Evolutionary conservation across 2,329 filamentous ascomycete species (phyloP).

Genomic region (Hymenoscyphus fructigenus): DNA sequence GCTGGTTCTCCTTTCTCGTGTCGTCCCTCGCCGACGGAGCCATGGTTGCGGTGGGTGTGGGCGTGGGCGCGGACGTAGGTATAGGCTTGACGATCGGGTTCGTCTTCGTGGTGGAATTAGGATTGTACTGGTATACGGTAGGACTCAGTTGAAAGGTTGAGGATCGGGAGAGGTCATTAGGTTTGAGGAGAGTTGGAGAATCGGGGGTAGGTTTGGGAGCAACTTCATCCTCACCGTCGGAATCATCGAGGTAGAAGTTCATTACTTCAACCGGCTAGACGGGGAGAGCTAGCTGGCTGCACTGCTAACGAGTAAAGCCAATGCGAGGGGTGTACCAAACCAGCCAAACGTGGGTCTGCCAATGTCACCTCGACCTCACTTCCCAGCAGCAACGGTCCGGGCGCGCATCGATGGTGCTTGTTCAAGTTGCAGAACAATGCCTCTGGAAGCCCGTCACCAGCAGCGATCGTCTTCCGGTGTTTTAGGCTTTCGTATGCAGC

Average conservation of each 20-base stretch:
- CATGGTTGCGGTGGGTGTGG: constrained; percentile 4
- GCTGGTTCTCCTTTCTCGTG: constrained; percentile 13
- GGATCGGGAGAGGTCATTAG: constrained; percentile 17
- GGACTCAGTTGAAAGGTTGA: background rate
- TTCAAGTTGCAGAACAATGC: background rate
- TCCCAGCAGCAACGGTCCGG: background rate
- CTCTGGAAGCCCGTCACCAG: background rate
- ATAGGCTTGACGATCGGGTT: background rate
- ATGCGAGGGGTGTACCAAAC: background rate
- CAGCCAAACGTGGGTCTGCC: background rate
- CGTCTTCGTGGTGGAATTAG: background rate
- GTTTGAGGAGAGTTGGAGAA: constrained; percentile 26
- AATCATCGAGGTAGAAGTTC: constrained; percentile 12
- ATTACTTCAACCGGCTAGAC: background rate
- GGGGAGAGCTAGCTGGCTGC: constrained; percentile 1
- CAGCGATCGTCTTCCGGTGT: background rate
- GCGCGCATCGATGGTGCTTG: background rate
- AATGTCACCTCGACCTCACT: background rate
- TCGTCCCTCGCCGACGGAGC: constrained; percentile 1
- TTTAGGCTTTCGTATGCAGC: background rate
- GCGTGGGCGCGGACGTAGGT: background rate
- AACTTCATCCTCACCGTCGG: constrained; percentile 17
- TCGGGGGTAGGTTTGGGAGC: constrained; percentile 1
- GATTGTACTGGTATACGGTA: background rate
- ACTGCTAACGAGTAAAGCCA: background rate